Base-by-base conservation (phyloP, 2,329 filamentous ascomycete species). In the Chlorencoelia australis region DNA sequence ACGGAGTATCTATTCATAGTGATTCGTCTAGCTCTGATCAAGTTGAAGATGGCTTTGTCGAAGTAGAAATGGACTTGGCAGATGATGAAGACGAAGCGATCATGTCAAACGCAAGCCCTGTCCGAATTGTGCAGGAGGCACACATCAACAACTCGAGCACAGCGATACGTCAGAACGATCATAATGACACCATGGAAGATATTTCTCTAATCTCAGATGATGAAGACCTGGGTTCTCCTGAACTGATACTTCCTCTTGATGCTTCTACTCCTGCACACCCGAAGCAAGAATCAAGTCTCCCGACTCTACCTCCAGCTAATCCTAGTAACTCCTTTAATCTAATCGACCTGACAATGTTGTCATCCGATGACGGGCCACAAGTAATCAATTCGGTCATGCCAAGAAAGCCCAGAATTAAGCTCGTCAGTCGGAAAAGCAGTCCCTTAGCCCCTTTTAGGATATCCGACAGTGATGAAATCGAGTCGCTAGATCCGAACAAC, bases 21-120 rank as follows among this genome's bases (percentile, higher is more conserved):
- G 48, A 51, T n/a, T 34, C 32, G 11, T 45, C 49, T 6, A 36
- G 24, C 7, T 21, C 24, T 5, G 40, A 36, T 42, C 67, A 59
- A 14, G 69, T 69, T 16, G 66, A 68, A 16, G 62, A 62, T 7
- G 58, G 63, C 29, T 77, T 79, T 41, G 55, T 81, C 30, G 61
- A 73, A 16, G 27, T 45, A 6, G 49, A 52, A 17, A 40, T 50
- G 15, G 34, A 50, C 30, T 41, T 53, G 30, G 50, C 45, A n/a
- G 46, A 52, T 30, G 37, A 41, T n/a, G 50, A 49, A 35, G 39
- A 39, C 9, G 48, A 42, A 14, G 42, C 41, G 25, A 33, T n/a
- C 27, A 44, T 39, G 48, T 45, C 16, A 42, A 42, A 46, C 28
- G 30, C 28, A 8, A 42, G 39, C 24, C 4, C n/a, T n/a, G n/a